Evolutionary conservation across 495 filamentous ascomycete species (phyloP).

Genomic region (Neurospora sp.): DNA sequence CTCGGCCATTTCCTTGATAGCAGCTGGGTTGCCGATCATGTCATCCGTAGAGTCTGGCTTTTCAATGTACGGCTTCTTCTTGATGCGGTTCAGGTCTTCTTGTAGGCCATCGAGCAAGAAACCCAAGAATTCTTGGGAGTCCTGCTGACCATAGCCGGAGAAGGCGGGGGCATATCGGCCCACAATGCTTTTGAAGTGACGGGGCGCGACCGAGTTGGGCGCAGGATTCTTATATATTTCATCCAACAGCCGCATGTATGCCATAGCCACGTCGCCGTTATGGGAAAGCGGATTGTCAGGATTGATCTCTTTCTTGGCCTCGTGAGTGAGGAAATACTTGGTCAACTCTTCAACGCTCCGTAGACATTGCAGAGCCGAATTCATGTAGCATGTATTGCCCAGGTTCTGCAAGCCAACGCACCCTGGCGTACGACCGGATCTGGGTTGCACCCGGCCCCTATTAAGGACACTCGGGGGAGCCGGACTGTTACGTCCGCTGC

Average conservation of each 20-base stretch:
- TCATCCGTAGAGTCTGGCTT: constrained; percentile 97
- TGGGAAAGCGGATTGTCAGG: constrained; percentile 72
- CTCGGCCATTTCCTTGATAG: constrained; percentile 71
- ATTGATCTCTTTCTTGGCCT: constrained; percentile 73
- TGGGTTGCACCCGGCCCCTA: constrained; percentile 54
- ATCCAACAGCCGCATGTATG: constrained; percentile 64
- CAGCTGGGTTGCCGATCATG: constrained; percentile 73
- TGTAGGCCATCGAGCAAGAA: constrained; percentile 92
- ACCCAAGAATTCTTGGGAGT: constrained; percentile 95
- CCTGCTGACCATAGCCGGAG: constrained; percentile 91
- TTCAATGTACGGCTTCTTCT: constrained; percentile 94
- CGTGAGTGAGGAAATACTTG: constrained; percentile 71
- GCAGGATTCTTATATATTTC: constrained; percentile 58
- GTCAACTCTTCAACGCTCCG: constrained; percentile 85
- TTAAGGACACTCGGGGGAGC: constrained; percentile 45
- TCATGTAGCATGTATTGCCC: constrained; percentile 98
- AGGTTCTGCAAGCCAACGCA: constrained; percentile 78
- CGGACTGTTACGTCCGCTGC: constrained; percentile 57
- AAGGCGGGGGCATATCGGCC: constrained; percentile 74
- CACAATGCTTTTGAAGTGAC: constrained; percentile 69
- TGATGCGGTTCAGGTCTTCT: constrained; percentile 86
- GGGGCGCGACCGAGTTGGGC: constrained; percentile 56
- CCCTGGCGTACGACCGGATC: constrained; percentile 52
- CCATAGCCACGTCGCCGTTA: constrained; percentile 69
- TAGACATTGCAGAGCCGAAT: constrained; percentile 90